Evolutionary conservation across 345 rosid species (phyloP).

Genomic region (Linum usitatissimum): DNA sequence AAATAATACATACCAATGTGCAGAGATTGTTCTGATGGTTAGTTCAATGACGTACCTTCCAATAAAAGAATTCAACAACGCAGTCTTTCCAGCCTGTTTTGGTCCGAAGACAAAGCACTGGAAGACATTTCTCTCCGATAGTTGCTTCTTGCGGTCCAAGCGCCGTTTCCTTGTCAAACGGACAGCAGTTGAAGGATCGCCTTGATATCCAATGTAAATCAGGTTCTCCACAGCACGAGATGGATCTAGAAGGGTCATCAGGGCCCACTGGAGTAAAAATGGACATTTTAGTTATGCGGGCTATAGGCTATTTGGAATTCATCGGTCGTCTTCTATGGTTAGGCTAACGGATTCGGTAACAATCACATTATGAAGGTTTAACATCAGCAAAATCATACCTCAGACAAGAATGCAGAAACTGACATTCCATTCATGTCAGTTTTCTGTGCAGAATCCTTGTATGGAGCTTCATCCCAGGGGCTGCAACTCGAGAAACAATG

Average conservation of each 20-base stretch:
- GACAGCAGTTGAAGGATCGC: slow-evolving; percentile 47
- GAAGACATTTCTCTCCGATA: slow-evolving; percentile 56
- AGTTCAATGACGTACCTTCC: slow-evolving; percentile 43
- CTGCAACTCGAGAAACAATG: slow-evolving; percentile 30
- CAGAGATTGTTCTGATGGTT: neutral
- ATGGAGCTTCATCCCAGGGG: slow-evolving; percentile 82
- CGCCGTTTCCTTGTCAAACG: slow-evolving; percentile 54
- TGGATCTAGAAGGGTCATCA: slow-evolving; percentile 80
- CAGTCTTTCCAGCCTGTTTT: slow-evolving; percentile 62
- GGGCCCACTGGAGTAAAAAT: slow-evolving; percentile 60
- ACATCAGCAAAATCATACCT: slow-evolving; percentile 37
- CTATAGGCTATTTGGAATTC: neutral
- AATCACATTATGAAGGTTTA: no score
- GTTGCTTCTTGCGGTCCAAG: slow-evolving; percentile 58
- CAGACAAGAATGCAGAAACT: slow-evolving; percentile 61
- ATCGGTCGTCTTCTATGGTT: neutral
- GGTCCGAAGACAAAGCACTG: slow-evolving; percentile 88
- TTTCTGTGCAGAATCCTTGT: slow-evolving; percentile 57
- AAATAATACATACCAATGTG: neutral
- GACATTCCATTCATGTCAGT: slow-evolving; percentile 57
- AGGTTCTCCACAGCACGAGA: slow-evolving; percentile 57
- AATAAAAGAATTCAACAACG: slow-evolving; percentile 56
- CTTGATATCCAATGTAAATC: slow-evolving; percentile 49
- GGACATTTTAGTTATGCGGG: neutral
- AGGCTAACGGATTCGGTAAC: neutral